phyloP scores from a whole-genome alignment of 768 basidiomycete genomes.

The Candolleomyces eurysporus region DNA sequence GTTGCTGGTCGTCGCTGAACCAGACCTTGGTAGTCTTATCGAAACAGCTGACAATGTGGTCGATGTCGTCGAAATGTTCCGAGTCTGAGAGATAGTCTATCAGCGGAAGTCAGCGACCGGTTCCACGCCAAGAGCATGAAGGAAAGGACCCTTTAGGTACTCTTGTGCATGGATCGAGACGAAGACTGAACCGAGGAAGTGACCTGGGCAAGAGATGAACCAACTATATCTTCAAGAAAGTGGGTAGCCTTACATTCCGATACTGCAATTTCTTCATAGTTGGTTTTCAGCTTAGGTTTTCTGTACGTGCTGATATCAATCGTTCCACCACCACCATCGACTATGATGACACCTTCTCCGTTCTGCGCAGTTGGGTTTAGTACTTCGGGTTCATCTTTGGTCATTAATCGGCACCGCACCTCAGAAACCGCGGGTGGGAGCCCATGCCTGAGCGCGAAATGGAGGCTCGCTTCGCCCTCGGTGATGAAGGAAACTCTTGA shows the following conservation, averaged over 20 bases:
- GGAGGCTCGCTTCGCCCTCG: slow-evolving; percentile 58
- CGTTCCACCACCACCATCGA: slow-evolving; percentile 62
- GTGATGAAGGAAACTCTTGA: slow-evolving; percentile 50
- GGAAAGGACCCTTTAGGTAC: slow-evolving; percentile 30
- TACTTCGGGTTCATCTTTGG: neutral
- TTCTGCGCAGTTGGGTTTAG: slow-evolving; percentile 21
- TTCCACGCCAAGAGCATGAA: no score
- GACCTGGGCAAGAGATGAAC: slow-evolving; percentile 24
- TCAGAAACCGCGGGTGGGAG: slow-evolving; percentile 33
- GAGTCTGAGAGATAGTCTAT: slow-evolving; percentile 38
- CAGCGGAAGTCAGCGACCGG: neutral
- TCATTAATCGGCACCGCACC: slow-evolving; percentile 12
- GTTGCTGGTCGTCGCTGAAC: slow-evolving; percentile 38
- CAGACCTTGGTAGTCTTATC: slow-evolving; percentile 47
- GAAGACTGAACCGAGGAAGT: slow-evolving; percentile 43
- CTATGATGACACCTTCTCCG: slow-evolving; percentile 45
- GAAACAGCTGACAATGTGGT: slow-evolving; percentile 41
- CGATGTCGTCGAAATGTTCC: slow-evolving; percentile 37
- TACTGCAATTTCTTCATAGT: slow-evolving; percentile 42
- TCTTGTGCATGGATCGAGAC: slow-evolving; percentile 36
- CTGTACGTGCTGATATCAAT: slow-evolving; percentile 54
- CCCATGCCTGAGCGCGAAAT: slow-evolving; percentile 49
- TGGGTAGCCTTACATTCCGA: slow-evolving; percentile 26
- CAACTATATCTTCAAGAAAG: neutral
- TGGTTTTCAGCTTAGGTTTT: slow-evolving; percentile 14